These are phyloP conservation scores for Coemansia sp. DNA, from an alignment of 192 early-diverging fungal species.

Conservation along the genomic window DNA sequence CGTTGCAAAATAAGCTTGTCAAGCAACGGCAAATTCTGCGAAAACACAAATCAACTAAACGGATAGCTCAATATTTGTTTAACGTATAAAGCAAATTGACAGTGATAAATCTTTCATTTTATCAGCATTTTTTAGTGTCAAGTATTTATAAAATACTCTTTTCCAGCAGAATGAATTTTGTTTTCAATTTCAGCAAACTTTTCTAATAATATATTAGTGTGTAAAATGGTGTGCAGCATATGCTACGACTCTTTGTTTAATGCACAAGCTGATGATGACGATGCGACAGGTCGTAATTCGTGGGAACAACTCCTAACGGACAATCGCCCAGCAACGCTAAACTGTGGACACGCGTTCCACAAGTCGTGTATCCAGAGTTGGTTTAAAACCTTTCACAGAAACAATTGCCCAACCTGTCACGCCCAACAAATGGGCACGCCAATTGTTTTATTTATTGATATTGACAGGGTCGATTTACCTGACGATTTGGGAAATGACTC, in stretches of 20 bases:
- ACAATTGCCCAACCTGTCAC: neutral
- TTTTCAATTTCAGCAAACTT: neutral
- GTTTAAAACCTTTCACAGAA: neutral
- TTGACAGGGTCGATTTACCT: neutral
- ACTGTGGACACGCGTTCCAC: neutral
- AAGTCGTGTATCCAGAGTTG: neutral
- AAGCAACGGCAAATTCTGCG: too few species aligned
- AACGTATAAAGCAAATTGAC: too few species aligned
- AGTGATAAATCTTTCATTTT: too few species aligned
- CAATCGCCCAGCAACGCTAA: neutral
- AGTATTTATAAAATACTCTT: neutral
- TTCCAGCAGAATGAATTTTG: neutral
- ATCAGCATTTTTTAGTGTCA: too few species aligned
- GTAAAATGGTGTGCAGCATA: neutral
- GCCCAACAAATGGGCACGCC: neutral
- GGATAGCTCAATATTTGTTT: too few species aligned
- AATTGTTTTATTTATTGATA: neutral
- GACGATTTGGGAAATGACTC: neutral
- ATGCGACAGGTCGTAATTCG: neutral
- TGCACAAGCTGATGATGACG: neutral
- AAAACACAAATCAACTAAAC: too few species aligned
- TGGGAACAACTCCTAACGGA: neutral
- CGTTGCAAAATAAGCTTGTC: too few species aligned
- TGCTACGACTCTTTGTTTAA: conserved; percentile 3
- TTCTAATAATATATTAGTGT: neutral